Conservation (phyloP, 805 yeast species). For the Dipodascus geniculatus region DNA sequence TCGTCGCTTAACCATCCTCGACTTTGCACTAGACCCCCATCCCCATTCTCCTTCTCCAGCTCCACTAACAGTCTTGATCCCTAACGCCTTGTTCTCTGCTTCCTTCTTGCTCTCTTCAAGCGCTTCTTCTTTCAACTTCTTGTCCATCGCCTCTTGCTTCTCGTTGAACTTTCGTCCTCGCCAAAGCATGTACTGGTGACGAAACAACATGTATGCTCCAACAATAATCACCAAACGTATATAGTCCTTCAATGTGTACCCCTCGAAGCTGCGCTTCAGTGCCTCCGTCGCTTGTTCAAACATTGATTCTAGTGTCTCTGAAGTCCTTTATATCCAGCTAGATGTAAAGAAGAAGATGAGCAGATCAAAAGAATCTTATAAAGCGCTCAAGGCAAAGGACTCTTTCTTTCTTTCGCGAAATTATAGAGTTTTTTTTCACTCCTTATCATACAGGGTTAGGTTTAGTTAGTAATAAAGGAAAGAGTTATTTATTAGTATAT, state of each 20-base stretch:
- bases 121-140: not conserved
- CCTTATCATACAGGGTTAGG: not conserved
- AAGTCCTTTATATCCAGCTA: too few species aligned
- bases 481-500: too few species aligned
- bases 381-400: not conserved
- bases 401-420: not conserved
- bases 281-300: not conserved
- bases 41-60: not conserved
- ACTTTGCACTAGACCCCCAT: conserved; percentile 1
- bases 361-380: not conserved
- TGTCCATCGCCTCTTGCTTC: not conserved
- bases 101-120: conserved; percentile 1
- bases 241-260: not conserved
- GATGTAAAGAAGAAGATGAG: too few species aligned
- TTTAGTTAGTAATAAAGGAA: too few species aligned
- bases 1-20: not conserved
- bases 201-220: conserved; percentile 1
- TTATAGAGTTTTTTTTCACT: too few species aligned
- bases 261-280: not conserved
- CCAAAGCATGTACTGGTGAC: not conserved
- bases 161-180: not conserved
- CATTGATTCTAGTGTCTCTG: too few species aligned
- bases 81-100: not conserved
- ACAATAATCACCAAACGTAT: not conserved
- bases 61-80: not conserved